Conservation (phyloP, 805 yeast genomes). For the Jamesozyma lodderae region DNA sequence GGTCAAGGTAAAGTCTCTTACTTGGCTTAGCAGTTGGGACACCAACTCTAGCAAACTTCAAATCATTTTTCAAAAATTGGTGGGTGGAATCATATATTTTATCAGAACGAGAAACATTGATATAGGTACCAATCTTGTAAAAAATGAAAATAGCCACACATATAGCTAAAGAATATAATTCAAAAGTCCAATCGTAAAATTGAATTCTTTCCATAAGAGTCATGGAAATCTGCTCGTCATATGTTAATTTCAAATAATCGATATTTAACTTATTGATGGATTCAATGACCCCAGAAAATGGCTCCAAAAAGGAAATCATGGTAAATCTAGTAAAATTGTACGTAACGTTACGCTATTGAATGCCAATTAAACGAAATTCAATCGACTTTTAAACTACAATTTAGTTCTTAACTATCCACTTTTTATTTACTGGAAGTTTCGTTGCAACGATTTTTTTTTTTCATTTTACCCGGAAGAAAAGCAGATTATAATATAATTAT, state of each 20-base stretch:
- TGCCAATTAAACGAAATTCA: too few species aligned
- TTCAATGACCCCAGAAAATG: conserved; percentile 3
- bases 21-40: conserved; percentile 18
- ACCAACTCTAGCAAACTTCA: conserved; percentile 55
- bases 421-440: too few species aligned
- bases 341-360: too few species aligned
- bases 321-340: too few species aligned
- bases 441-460: neutral
- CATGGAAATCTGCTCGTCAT: conserved; percentile 50
- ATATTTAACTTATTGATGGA: conserved; percentile 20
- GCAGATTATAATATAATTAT: neutral
- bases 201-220: conserved; percentile 48
- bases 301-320: conserved; percentile 5
- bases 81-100: conserved; percentile 42
- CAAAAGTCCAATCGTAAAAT: conserved; percentile 70
- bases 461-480: neutral
- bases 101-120: conserved; percentile 50
- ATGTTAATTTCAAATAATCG: conserved; percentile 26
- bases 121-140: conserved; percentile 49
- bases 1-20: conserved; percentile 31
- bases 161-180: conserved; percentile 45
- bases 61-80: conserved; percentile 48
- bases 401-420: too few species aligned
- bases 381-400: too few species aligned
- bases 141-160: conserved; percentile 41